Evolutionary conservation across 2,329 filamentous ascomycete genomes (phyloP), one percentile per base, ranked within the genome.

Genomic region (Claviceps monticola): DNA sequence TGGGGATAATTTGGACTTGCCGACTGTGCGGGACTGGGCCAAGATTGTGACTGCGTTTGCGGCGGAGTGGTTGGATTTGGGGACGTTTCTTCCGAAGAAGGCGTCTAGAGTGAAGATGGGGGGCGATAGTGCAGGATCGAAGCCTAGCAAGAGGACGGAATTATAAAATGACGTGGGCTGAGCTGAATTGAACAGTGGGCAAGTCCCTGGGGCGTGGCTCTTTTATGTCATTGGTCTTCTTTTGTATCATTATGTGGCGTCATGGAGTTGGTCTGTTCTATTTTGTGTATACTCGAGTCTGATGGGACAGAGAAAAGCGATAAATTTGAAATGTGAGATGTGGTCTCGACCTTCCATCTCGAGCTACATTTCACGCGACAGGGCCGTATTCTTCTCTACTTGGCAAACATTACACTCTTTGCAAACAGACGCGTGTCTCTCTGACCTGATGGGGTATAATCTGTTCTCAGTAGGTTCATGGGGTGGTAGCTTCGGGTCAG

Each of bases 61-160:
- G 37, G 83, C 86, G 0, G 91, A 97, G 68, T 97, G 90, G 89
- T 80, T 97, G 79, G 90, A 95, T 58, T 68, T 97, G 55, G 68
- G 68, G 21, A 62, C 63, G 5, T 62, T 64, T 42, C 61, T 72
- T 56, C 61, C 67, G 11, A 63, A 63, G 56, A 52, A 55, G 51
- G 46, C 52, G 29, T 49, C 56, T 23, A 53, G 56, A 1, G 60
- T 56, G 48, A 55, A 58, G 11, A 63, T 61, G 55, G 59, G 60
- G 49, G 62, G 58, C 38, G 59, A 58, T 38, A 61, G 59, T 38
- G 56, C 50, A 26, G 58, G n/a, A 17, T 51, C 51, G 48, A 56
- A 55, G 9, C 54, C 57, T 36, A 64, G 63, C 48, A 62, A 59
- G 52, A 60, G 61, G 55, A 66, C 64, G 21, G 67, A 69, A 48